Evolutionary conservation across 1,284 basidiomycete genomes (phyloP), one percentile per base, ranked within the genome.

Genomic region (Cutaneotrichosporon arboriforme): DNA sequence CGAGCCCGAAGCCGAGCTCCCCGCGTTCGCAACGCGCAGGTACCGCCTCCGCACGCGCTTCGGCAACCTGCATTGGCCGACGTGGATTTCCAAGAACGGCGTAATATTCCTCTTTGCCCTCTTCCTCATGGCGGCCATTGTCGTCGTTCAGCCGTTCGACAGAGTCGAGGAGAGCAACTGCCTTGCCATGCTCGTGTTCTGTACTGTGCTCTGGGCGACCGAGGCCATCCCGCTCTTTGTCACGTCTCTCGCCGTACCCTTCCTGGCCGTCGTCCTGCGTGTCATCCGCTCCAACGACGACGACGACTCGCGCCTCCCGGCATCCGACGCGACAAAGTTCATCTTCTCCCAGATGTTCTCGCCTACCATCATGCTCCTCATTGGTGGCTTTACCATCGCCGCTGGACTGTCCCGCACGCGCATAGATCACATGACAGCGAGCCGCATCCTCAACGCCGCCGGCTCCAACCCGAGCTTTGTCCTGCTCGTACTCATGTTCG

Each of bases 181-280:
- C 68, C 82, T 97, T 60, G 92, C 92, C 0, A 82, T 98, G 60
- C 77, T 99, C 49, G 79, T 87, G 2, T 90, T 97, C 65, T 91
- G 90, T 62, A 97, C 93, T 8, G 82, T 97, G 38, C 77, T 97
- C 47, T 98, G 94, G 96, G 93, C 93, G 10, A 88, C 91, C 9
- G 94, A 98, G 82, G 92, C 92, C 18, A 92, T 98, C 49, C 93
- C 94, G 3, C 80, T 98, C 3, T 99, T 98, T 65, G 92, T 96
- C 21, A 99, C 96, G 0, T 94, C 91, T 1, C 84, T 89, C 56
- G 79, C 87, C 52, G 86, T 98, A 2, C 94, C 96, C 0, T 78
- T 96, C 41, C 79, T 97, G 4, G 83, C 96, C n/a, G 88, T 97
- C n/a, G 77, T 84, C 15, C 77, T 96, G 23, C 83, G 84, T 22